These are phyloP conservation scores for Ephemerocybe angulata DNA, from an alignment of 768 basidiomycete genomes.

Conservation along the genomic window DNA sequence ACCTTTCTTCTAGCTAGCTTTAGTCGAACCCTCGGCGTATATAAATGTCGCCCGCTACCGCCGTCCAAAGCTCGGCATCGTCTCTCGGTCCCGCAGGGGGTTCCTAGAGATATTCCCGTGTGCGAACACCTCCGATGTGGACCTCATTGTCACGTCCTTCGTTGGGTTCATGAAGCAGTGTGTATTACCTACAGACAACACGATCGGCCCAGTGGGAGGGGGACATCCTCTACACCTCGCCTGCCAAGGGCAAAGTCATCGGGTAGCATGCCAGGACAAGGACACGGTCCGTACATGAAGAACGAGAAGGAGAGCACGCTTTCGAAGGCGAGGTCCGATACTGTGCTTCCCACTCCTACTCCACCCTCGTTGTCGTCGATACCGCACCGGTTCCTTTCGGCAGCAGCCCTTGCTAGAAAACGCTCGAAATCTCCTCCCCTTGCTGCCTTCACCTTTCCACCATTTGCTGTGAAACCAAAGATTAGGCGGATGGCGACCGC, in stretches of 20 bases:
- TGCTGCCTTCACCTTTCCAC: background rate
- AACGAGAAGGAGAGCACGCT: background rate
- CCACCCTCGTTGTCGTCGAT: background rate
- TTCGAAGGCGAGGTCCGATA: background rate
- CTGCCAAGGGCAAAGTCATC: background rate
- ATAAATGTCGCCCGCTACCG: slow-evolving; percentile 31
- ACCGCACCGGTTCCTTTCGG: background rate
- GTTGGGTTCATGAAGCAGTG: slow-evolving; percentile 28
- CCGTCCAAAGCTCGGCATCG: slow-evolving; percentile 34
- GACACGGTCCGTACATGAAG: too few species aligned
- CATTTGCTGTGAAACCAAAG: background rate
- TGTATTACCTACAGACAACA: slow-evolving; percentile 4
- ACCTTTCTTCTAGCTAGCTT: slow-evolving; percentile 23
- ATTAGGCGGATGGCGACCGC: background rate
- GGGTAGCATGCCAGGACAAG: too few species aligned
- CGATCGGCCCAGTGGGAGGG: background rate
- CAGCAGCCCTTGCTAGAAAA: background rate
- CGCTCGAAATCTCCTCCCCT: background rate
- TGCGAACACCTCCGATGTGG: slow-evolving; percentile 27
- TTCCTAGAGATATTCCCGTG: slow-evolving; percentile 32
- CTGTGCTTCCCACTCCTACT: background rate
- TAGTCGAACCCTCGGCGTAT: slow-evolving; percentile 21
- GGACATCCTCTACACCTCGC: background rate
- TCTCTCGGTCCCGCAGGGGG: slow-evolving; percentile 32
- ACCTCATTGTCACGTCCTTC: slow-evolving; percentile 31